A percentile compares a stretch with the other conserved stretches of the same genome.
phyloP scores from a whole-genome alignment of 768 basidiomycete genomes.

The Phlebiopsis flavidoalba region DNA sequence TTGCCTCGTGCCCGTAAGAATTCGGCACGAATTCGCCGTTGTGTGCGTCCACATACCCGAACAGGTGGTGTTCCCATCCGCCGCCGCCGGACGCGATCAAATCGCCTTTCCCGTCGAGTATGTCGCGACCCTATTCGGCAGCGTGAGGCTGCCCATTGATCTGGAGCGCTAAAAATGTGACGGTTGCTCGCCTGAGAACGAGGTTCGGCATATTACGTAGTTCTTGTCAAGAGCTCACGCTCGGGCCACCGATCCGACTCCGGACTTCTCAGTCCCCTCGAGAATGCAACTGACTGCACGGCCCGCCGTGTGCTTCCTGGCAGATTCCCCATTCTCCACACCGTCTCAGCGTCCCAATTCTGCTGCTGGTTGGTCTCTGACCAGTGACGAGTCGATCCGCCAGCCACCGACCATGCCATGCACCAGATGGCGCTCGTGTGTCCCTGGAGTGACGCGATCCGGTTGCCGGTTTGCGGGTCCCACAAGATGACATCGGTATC shows the following conservation, averaged over 20 bases:
- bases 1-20: constrained; percentile 22
- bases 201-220: constrained; percentile 13
- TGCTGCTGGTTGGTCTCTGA: constrained; percentile 14
- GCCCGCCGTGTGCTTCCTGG: constrained; percentile 15
- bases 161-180: constrained; percentile 4
- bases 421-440: constrained; percentile 13
- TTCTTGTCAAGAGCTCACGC: constrained; percentile 33
- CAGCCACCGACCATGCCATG: constrained; percentile 18
- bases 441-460: constrained; percentile 5
- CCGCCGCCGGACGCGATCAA: constrained; percentile 16
- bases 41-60: constrained; percentile 11
- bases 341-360: constrained; percentile 23
- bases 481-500: constrained; percentile 8
- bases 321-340: constrained; percentile 2
- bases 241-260: too few relatives aligned
- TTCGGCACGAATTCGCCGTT: constrained; percentile 8
- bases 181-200: constrained; percentile 10
- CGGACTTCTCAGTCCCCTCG: constrained; percentile 38
- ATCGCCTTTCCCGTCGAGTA: constrained; percentile 9
- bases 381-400: constrained; percentile 5
- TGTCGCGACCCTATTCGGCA: constrained; percentile 10
- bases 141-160: constrained; percentile 2
- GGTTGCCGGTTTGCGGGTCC: constrained; percentile 8
- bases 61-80: constrained; percentile 20
- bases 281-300: constrained; percentile 34